Percentiles rank a stretch among this genome's conserved stretches.
phyloP scores from a whole-genome alignment of 495 filamentous ascomycete species.

The Lepraria neglecta region DNA sequence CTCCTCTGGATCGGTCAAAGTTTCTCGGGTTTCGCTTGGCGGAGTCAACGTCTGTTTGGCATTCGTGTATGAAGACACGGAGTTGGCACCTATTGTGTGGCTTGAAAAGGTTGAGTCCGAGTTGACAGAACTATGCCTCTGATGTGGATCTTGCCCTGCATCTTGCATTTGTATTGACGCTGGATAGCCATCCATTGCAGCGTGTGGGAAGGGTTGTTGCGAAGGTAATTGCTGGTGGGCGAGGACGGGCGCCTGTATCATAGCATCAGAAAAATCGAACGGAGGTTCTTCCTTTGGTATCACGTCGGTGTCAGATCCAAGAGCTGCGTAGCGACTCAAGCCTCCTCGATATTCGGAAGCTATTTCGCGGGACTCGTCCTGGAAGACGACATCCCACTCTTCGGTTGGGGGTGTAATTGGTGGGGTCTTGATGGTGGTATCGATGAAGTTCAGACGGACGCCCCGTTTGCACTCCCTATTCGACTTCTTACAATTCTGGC shows the following conservation, averaged over 20 bases:
- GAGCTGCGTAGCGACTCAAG: constrained; percentile 60
- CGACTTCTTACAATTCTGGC: constrained; percentile 85
- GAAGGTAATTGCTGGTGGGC: constrained; percentile 41
- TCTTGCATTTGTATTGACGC: constrained; percentile 28
- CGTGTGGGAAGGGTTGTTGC: constrained; percentile 35
- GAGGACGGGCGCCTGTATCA: constrained; percentile 29
- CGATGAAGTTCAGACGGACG: constrained; percentile 87
- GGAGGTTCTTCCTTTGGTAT: constrained; percentile 34
- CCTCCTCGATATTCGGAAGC: constrained; percentile 90
- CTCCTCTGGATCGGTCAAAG: constrained; percentile 66
- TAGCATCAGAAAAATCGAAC: constrained; percentile 38
- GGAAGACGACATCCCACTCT: constrained; percentile 69
- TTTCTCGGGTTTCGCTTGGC: constrained; percentile 43
- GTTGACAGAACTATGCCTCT: constrained; percentile 32
- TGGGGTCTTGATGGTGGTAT: constrained; percentile 66
- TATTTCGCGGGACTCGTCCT: constrained; percentile 85
- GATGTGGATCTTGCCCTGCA: constrained; percentile 28
- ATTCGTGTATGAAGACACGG: constrained; percentile 35
- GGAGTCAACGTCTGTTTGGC: constrained; percentile 44
- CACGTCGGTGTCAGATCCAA: constrained; percentile 36
- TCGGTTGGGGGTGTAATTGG: constrained; percentile 54
- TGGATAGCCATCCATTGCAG: constrained; percentile 32
- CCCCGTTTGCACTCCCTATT: constrained; percentile 80
- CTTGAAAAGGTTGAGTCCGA: constrained; percentile 33
- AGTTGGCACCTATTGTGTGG: constrained; percentile 25